Percentiles rank a stretch among this genome's conserved stretches.
phyloP scores from a whole-genome alignment of 305 asterid genomes.

The Fraxinus velutina region DNA sequence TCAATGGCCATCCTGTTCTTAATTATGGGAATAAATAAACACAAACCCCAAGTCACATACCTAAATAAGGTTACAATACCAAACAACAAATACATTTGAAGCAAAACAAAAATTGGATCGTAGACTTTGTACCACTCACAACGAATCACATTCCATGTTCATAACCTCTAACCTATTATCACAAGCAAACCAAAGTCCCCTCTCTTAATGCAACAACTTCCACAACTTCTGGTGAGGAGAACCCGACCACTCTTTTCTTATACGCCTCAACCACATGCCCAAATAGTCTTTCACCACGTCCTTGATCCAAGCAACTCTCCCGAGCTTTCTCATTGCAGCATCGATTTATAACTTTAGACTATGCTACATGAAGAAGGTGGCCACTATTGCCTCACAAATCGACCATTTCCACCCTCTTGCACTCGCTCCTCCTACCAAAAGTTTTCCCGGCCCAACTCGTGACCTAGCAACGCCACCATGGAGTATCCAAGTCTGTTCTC shows the following conservation, averaged over 20 bases:
- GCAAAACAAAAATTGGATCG: not conserved
- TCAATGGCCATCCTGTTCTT: not conserved
- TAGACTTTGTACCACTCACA: too few relatives aligned
- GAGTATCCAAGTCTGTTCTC: not conserved
- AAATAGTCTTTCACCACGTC: too few relatives aligned
- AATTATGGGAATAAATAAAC: not conserved
- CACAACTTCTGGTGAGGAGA: not conserved
- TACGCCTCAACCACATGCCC: too few relatives aligned
- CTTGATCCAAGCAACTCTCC: too few relatives aligned
- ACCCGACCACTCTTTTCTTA: not conserved
- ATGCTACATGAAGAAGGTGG: too few relatives aligned
- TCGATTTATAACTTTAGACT: too few relatives aligned
- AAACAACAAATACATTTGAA: not conserved
- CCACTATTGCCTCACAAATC: too few relatives aligned
- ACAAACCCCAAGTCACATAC: not conserved
- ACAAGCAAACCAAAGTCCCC: not conserved
- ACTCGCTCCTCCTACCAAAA: not conserved
- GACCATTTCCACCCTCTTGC: not conserved
- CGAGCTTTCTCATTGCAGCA: not conserved
- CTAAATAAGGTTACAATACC: not conserved
- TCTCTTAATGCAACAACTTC: not conserved
- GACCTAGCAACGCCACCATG: not conserved
- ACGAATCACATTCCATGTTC: not conserved
- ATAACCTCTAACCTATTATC: too few relatives aligned
- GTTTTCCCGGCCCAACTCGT: not conserved